Evolutionary conservation across 306 rosid species (phyloP).

Genomic region (Ammopiptanthus mongolicus): DNA sequence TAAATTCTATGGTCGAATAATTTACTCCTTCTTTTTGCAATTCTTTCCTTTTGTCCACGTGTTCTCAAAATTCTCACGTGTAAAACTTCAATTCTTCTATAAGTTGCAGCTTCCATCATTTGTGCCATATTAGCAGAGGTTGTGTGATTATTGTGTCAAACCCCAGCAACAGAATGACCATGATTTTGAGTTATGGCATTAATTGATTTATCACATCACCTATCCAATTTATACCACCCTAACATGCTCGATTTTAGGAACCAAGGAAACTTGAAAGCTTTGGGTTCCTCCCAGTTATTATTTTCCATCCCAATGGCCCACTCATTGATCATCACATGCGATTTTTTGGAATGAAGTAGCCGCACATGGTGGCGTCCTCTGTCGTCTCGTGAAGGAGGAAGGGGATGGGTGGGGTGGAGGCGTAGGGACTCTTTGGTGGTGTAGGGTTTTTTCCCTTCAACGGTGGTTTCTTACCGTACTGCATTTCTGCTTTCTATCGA

Average conservation of each 20-base stretch:
- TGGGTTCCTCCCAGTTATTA: too few relatives aligned
- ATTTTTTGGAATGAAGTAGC: constrained; percentile 50
- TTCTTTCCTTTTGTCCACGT: constrained; percentile 98
- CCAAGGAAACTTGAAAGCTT: too few relatives aligned
- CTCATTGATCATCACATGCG: constrained; percentile 69
- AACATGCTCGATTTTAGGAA: too few relatives aligned
- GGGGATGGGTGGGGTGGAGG: constrained; percentile 83
- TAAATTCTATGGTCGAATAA: too few relatives aligned
- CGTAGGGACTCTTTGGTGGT: constrained; percentile 58
- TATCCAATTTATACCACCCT: constrained; percentile 25
- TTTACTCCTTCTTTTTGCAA: constrained; percentile 57
- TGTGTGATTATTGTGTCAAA: constrained; percentile 29
- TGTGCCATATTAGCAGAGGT: constrained; percentile 78
- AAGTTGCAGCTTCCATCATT: constrained; percentile 67
- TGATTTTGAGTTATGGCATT: constrained; percentile 39
- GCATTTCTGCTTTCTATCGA: too few relatives aligned
- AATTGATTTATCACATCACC: constrained; percentile 38
- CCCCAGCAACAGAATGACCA: constrained; percentile 34
- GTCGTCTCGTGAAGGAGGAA: constrained; percentile 80
- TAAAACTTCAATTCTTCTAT: constrained; percentile 90
- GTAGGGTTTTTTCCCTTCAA: too few relatives aligned
- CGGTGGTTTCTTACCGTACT: too few relatives aligned
- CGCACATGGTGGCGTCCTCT: constrained; percentile 43
- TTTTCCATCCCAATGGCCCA: constrained; percentile 72
- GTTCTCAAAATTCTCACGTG: constrained; percentile 95